These are phyloP conservation scores for Arthroderma sp. DNA, from an alignment of 2,329 filamentous ascomycete species.

Conservation along the genomic window DNA sequence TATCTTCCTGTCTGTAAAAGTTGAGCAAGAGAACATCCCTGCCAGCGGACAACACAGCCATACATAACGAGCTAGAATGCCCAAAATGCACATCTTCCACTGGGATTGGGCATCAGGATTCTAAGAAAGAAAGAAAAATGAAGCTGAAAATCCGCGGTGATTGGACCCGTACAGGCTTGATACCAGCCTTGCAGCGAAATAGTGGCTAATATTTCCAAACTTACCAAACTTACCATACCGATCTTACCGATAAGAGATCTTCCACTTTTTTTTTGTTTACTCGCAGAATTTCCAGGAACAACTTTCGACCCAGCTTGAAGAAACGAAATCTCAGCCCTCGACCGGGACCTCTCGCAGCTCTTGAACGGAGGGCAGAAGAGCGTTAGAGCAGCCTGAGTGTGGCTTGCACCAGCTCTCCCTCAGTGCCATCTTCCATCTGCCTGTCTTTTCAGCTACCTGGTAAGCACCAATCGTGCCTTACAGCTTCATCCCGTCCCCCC, in stretches of 20 bases:
- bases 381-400: background rate
- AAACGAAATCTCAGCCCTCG: no score
- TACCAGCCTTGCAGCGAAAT: background rate
- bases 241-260: slow-evolving; percentile 1
- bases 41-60: background rate
- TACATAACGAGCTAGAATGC: background rate
- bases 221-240: slow-evolving; percentile 1
- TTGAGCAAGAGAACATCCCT: background rate
- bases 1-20: no score
- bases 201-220: background rate
- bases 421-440: background rate
- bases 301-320: no score
- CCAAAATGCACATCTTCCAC: background rate
- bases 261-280: background rate
- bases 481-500: background rate
- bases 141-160: background rate
- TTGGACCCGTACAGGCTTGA: background rate
- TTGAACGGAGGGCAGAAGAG: no score
- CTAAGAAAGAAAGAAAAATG: no score
- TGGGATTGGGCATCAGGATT: background rate
- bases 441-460: background rate
- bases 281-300: background rate
- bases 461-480: slow-evolving; percentile 3
- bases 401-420: background rate
- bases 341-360: no score